Conservation (phyloP, 441 rosid species). For the Populus tomentosa region DNA sequence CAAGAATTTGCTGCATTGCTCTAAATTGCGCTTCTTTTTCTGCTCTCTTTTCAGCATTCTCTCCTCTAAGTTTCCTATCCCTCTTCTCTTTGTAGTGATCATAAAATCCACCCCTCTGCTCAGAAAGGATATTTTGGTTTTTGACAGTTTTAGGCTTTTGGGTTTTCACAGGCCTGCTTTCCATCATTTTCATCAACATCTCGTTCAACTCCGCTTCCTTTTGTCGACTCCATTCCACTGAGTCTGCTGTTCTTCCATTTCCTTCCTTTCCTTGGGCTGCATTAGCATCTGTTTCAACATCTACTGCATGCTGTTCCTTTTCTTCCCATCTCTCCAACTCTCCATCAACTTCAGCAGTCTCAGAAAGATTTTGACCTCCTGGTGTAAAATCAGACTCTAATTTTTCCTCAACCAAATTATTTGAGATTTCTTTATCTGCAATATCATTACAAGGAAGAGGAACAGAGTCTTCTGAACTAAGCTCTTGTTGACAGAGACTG, state of each 20-base stretch:
- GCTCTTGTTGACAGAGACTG: conserved; percentile 30
- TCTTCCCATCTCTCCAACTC: conserved; percentile 27
- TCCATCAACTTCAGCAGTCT: conserved; percentile 23
- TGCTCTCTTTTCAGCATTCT: conserved; percentile 44
- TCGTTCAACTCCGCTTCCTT: conserved; percentile 53
- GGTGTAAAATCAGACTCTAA: conserved; percentile 27
- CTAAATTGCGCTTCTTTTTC: conserved; percentile 50
- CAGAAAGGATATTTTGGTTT: conserved; percentile 27
- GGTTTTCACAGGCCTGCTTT: conserved; percentile 24
- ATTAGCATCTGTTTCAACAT: conserved; percentile 22
- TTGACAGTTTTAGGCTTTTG: conserved; percentile 23
- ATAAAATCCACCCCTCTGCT: conserved; percentile 55
- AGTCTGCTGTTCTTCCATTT: conserved; percentile 26
- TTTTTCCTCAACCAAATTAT: conserved; percentile 24
- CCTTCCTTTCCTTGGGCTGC: conserved; percentile 25
- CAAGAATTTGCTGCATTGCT: conserved; percentile 50
- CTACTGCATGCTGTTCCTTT: conserved; percentile 19
- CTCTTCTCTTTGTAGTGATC: conserved; percentile 57
- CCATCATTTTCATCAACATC: conserved; percentile 50
- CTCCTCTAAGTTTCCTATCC: conserved; percentile 52
- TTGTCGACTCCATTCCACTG: conserved; percentile 47
- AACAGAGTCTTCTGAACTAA: conserved; percentile 26
- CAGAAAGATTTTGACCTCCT: conserved; percentile 19
- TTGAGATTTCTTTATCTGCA: conserved; percentile 19
- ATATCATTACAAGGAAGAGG: conserved; percentile 24